phyloP scores from a whole-genome alignment of 164 flowering plant species.

The Liquidambar formosana region DNA sequence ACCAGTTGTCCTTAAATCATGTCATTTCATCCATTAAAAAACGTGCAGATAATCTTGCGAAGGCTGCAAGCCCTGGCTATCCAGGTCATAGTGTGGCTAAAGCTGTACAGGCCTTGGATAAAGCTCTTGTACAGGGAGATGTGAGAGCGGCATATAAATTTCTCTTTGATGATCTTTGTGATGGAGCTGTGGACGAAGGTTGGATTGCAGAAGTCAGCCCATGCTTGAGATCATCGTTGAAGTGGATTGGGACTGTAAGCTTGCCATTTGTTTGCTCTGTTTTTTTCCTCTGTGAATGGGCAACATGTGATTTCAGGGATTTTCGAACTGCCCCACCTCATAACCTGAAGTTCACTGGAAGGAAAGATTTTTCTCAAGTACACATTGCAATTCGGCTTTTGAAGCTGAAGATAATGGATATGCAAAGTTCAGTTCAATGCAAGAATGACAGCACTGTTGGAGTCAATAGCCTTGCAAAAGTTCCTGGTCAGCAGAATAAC shows the following conservation, averaged over 20 bases:
- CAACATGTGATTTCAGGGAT: constrained; percentile 89
- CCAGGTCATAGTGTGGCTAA: constrained; percentile 70
- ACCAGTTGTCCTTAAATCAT: constrained; percentile 52
- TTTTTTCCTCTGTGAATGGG: constrained; percentile 97
- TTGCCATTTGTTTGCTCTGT: constrained; percentile 64
- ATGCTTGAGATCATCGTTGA: constrained; percentile 69
- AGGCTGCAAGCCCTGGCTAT: constrained; percentile 65
- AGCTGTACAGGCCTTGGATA: constrained; percentile 82
- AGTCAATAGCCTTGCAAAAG: constrained; percentile 22
- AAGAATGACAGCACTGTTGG: constrained; percentile 25
- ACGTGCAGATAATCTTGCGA: constrained; percentile 66
- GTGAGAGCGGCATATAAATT: constrained; percentile 54
- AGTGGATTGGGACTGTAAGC: constrained; percentile 65
- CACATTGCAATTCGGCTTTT: constrained; percentile 67
- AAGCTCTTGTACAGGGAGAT: constrained; percentile 74
- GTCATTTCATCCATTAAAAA: constrained; percentile 75
- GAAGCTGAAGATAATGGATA: constrained; percentile 54
- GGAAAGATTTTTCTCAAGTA: constrained; percentile 74
- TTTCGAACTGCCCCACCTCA: constrained; percentile 51
- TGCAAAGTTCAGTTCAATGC: constrained; percentile 24
- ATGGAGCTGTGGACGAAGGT: constrained; percentile 54
- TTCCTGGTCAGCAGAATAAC: constrained; percentile 26
- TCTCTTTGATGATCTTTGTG: constrained; percentile 69
- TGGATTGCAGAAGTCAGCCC: constrained; percentile 87
- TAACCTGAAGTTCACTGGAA: constrained; percentile 68